A percentile compares a stretch with the other conserved stretches of the same genome.
Evolutionary conservation across 768 basidiomycete genomes (phyloP).

Genomic region (Suillus luteus): DNA sequence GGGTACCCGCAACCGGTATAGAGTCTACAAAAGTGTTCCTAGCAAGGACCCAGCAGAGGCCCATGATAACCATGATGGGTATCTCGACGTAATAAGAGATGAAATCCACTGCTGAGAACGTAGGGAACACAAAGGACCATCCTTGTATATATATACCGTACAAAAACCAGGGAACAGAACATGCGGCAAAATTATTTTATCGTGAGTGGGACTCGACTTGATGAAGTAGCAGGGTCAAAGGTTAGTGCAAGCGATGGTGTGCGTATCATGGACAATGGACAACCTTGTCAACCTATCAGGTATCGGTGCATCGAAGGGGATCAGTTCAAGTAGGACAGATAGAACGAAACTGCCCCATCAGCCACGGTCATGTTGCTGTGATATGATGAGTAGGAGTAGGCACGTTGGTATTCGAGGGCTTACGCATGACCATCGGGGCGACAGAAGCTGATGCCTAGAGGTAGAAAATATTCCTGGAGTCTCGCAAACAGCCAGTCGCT

Average conservation of each 20-base stretch:
- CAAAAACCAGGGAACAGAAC: no score
- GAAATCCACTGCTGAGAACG: conserved; percentile 66
- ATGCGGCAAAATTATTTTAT: no score
- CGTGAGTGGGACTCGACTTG: no score
- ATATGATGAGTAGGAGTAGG: neutral
- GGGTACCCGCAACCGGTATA: conserved; percentile 4
- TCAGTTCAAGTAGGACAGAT: neutral
- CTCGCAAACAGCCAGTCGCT: conserved; percentile 46
- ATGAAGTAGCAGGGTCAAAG: no score
- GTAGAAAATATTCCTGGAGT: conserved; percentile 41
- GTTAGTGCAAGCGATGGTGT: no score
- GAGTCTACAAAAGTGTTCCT: conserved; percentile 24
- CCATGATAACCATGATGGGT: conserved; percentile 72
- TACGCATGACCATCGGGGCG: conserved; percentile 53
- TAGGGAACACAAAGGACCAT: conserved; percentile 79
- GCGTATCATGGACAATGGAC: no score
- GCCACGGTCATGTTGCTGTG: conserved; percentile 50
- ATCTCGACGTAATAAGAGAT: conserved; percentile 81
- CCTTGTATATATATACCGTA: conserved; percentile 50
- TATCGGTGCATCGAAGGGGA: no score
- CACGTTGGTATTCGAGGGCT: conserved; percentile 16
- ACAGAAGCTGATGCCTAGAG: conserved; percentile 41
- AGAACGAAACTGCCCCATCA: conserved; percentile 44
- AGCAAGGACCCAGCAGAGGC: conserved; percentile 53
- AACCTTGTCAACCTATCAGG: no score